Base-by-base conservation (phyloP, 148 eudicot species). In the Amaranthus hypochondriacus region DNA sequence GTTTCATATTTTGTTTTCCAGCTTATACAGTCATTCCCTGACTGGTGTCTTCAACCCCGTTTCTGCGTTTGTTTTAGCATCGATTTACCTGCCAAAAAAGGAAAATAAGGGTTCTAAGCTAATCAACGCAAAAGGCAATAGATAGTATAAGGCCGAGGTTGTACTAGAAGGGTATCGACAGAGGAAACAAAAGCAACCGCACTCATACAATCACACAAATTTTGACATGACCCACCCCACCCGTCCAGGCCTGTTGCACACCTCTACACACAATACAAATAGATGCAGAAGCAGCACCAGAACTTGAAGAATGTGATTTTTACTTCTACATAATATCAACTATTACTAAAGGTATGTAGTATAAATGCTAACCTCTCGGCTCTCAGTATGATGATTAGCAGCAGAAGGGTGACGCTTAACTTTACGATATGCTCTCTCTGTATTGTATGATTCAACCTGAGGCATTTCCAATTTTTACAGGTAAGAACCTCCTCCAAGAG, bases 381-480 rank as follows among this genome's bases (percentile, higher is more conserved):
- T 66, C 55, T 75, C 76, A 54, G 78, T 55, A 64, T 76, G 59
- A 46, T 44, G 66, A 82, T 79, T 47, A 79, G 77, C 70, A 65
- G 85, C 68, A 56, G 84, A 75, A 59, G 89, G 84, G 69, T 87
- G 98, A 78, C 94, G 89, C 83, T 91, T 93, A 76, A 90, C 83
- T 83, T 87, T 93, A 71, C 81, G 82, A 71, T 87, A 76, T 56
- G 89, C 87, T 85, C 89, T 87, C 81, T 82, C 86, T 49, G 89
- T 82, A 55, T 86, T 83, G 74, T 84, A 86, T 21, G 90, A 73
- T 73, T 93, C 96, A 77, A 93, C 98, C 98, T 90, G 70, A 58
- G 21, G 12, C 56, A 71, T 4, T 14, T 48, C 56, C 70, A 73
- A 5, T 8, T 28, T 50, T 21, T n/a, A 7, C 56, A 48, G 50